A percentile compares a stretch with the other conserved stretches of the same genome.
Conservation (phyloP, 306 rosid species). For the Prunus dulcis region DNA sequence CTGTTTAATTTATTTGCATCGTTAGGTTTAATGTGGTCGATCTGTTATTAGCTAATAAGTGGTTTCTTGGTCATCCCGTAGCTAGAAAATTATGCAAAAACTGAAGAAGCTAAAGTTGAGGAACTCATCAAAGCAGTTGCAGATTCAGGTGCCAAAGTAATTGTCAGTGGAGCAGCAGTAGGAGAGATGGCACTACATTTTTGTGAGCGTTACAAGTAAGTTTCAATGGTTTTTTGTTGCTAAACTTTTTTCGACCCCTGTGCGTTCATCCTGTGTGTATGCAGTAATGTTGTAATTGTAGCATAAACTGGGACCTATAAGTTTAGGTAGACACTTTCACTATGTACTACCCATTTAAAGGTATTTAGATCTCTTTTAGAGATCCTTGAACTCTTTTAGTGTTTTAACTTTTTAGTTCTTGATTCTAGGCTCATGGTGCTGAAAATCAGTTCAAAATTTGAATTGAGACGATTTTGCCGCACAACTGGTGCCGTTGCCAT, state of each 20-base stretch:
- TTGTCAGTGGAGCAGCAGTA: slow-evolving; percentile 88
- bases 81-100: slow-evolving; percentile 89
- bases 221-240: background rate
- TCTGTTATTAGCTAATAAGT: no score
- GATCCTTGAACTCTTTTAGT: background rate
- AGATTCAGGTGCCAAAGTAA: slow-evolving; percentile 88
- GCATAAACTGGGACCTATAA: no score
- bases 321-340: background rate
- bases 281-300: no score
- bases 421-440: slow-evolving; percentile 83
- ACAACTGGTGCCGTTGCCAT: no score
- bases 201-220: slow-evolving; percentile 85
- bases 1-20: background rate
- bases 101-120: slow-evolving; percentile 90
- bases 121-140: slow-evolving; percentile 96
- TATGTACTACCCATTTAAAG: background rate
- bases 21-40: background rate
- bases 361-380: background rate
- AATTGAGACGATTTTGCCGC: slow-evolving; percentile 49
- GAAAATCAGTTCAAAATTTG: slow-evolving; percentile 90
- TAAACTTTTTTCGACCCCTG: no score
- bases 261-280: no score
- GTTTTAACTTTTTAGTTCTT: slow-evolving; percentile 24
- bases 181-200: slow-evolving; percentile 99
- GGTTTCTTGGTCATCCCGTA: slow-evolving; percentile 13